These are phyloP conservation scores for Pholiota microspora DNA, from an alignment of 768 basidiomycete species.

Conservation along the genomic window DNA sequence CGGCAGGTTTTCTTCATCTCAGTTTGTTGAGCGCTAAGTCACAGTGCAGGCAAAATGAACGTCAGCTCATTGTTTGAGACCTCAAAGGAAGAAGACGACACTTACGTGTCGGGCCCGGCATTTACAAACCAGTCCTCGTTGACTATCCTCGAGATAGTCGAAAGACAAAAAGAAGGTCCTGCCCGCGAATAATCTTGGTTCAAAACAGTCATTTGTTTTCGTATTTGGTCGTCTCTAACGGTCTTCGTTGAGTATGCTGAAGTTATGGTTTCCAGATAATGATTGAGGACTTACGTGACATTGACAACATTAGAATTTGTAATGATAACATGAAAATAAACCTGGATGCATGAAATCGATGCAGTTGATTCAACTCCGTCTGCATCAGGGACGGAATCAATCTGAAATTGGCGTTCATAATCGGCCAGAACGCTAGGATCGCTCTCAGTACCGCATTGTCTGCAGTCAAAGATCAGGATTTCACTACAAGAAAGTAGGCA, in stretches of 20 bases:
- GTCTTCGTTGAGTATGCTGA: not conserved
- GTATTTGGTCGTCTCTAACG: conserved; percentile 27
- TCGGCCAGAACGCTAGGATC: not conserved
- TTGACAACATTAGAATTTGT: conserved; percentile 31
- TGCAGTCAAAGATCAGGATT: not conserved
- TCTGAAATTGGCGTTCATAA: not conserved
- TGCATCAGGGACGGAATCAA: not conserved
- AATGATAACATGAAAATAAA: conserved; percentile 36
- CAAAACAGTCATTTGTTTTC: conserved; percentile 35
- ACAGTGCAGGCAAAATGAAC: too few species aligned
- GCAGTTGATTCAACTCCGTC: not conserved
- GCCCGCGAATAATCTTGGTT: conserved; percentile 34
- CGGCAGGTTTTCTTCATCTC: conserved; percentile 17
- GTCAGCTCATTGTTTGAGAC: too few species aligned
- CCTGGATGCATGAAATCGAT: conserved; percentile 18
- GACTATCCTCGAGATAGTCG: conserved; percentile 28
- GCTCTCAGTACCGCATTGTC: not conserved
- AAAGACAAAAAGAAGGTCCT: conserved; percentile 35
- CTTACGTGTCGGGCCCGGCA: conserved; percentile 11
- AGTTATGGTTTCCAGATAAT: not conserved
- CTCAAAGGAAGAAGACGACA: not conserved
- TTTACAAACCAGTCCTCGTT: conserved; percentile 37
- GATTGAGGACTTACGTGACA: conserved; percentile 25
- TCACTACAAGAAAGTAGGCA: not conserved
- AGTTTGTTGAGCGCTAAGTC: conserved; percentile 3